Base-by-base conservation (phyloP, 2,329 filamentous ascomycete species). In the Trichophyton mentagrophytes region DNA sequence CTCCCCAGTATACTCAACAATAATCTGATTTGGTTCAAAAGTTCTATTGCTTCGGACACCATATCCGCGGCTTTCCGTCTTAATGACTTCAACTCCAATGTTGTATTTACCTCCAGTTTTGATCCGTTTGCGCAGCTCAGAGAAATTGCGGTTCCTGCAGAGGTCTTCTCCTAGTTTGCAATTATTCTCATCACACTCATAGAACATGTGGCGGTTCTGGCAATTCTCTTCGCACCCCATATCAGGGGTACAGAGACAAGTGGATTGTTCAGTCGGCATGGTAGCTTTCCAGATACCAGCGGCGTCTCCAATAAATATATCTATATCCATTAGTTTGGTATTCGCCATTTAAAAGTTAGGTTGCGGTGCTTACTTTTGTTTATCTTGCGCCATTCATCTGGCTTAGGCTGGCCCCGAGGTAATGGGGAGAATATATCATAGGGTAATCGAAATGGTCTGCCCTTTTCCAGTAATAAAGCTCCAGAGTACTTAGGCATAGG, bases 1-100 rank as follows among this genome's bases (percentile, higher is more conserved):
- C 74, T 99, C 93, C 46, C 93, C 93, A 0, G 91, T 92, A 70
- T 99, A 99, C 70, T 99, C 93, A 76, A 97, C 92, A 70, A 99
- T 97, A 71, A 99, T 95, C 76, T 97, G 90, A 68, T 92, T 85
- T 1, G 91, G 84, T 61, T 86, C 80, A 72, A 97, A 99, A 63
- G 85, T 87, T 55, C 93, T 85, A 74, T 92, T 96, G 70, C 88
- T 89, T 63, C 93, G 87, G 57, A 99, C 90, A 59, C 93, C 93
- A 71, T 92, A 91, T 30, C 93, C 93, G 62, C 91, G 85, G 74
- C 95, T 88, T 20, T 79, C 76, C 0, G 93, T 97, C 77, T 96
- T 91, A 74, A 96, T 85, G 46, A 97, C 91, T 72, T 99, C 93
- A 7, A 99, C 91, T 55, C 93, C 93, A 62, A 96, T 86, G 66